Conservation (phyloP, 305 asterid genomes). For the Fraxinus latifolia region DNA sequence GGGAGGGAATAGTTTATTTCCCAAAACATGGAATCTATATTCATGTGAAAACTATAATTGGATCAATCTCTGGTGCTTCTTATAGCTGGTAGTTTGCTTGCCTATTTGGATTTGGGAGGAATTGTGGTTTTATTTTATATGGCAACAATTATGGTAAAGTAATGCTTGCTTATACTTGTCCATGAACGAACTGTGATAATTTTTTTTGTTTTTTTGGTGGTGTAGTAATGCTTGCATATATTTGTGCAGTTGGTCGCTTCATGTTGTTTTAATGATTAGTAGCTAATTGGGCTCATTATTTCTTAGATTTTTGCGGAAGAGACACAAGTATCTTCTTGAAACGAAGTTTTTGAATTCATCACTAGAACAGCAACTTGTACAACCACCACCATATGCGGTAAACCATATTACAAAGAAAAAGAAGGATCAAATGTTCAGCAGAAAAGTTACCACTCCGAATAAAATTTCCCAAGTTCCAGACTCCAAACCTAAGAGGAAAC, state of each 20-base stretch:
- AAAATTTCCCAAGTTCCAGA: conserved; percentile 41
- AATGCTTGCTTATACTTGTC: neutral
- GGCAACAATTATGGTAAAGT: neutral
- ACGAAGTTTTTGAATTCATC: conserved; percentile 29
- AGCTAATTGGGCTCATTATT: conserved; percentile 6
- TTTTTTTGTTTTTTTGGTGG: neutral
- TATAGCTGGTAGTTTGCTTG: neutral
- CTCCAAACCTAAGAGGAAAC: conserved; percentile 33
- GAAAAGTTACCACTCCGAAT: conserved; percentile 31
- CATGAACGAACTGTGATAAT: neutral
- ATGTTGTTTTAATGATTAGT: neutral
- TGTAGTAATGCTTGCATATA: neutral
- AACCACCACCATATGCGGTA: conserved; percentile 16
- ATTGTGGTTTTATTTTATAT: neutral
- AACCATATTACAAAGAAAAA: conserved; percentile 28
- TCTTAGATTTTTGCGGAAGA: conserved; percentile 60
- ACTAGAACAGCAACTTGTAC: conserved; percentile 31
- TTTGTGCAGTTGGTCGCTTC: neutral
- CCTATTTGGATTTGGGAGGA: neutral
- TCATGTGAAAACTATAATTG: neutral
- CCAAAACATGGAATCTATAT: neutral
- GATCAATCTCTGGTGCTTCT: neutral
- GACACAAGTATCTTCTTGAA: conserved; percentile 43
- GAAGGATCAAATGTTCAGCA: conserved; percentile 28
- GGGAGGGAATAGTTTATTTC: neutral